phyloP scores from a whole-genome alignment of 345 rosid genomes.

The Crucihimalaya himalaica region DNA sequence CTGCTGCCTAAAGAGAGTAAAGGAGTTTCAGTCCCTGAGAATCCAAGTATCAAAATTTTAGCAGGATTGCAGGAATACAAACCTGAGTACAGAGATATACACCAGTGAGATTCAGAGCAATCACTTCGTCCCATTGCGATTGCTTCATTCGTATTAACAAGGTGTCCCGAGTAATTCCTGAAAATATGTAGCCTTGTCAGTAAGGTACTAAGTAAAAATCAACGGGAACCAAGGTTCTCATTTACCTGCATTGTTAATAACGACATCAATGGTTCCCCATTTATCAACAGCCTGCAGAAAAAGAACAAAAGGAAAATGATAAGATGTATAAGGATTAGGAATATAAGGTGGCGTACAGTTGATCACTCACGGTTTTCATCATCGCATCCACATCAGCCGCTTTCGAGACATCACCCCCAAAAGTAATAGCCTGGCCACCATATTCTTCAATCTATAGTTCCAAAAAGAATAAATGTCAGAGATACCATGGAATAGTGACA shows the following conservation, averaged over 20 bases:
- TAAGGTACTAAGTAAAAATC: slow-evolving; percentile 23
- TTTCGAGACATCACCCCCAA: slow-evolving; percentile 97
- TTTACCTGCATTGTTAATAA: slow-evolving; percentile 95
- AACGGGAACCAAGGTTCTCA: slow-evolving; percentile 8
- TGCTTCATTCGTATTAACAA: slow-evolving; percentile 92
- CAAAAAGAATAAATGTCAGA: slow-evolving; percentile 3
- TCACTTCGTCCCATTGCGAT: slow-evolving; percentile 93
- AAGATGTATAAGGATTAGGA: background rate
- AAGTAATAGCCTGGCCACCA: slow-evolving; percentile 92
- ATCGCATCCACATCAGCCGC: slow-evolving; percentile 89
- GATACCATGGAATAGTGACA: background rate
- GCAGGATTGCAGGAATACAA: slow-evolving; percentile 23
- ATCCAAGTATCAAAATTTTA: slow-evolving; percentile 28
- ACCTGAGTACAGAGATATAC: slow-evolving; percentile 98
- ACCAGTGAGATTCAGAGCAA: slow-evolving; percentile 91
- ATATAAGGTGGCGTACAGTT: background rate
- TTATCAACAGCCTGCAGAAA: slow-evolving; percentile 77
- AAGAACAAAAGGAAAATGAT: slow-evolving; percentile 13
- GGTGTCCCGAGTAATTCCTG: slow-evolving; percentile 89
- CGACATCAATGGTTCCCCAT: slow-evolving; percentile 95
- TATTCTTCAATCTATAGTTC: slow-evolving; percentile 73
- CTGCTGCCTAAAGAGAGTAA: slow-evolving; percentile 75
- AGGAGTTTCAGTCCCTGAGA: slow-evolving; percentile 27
- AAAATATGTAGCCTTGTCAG: slow-evolving; percentile 41
- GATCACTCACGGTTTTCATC: slow-evolving; percentile 82